Conservation (phyloP, 1,139 yeast genomes). For the Sugiyamaella grinbergsii region DNA sequence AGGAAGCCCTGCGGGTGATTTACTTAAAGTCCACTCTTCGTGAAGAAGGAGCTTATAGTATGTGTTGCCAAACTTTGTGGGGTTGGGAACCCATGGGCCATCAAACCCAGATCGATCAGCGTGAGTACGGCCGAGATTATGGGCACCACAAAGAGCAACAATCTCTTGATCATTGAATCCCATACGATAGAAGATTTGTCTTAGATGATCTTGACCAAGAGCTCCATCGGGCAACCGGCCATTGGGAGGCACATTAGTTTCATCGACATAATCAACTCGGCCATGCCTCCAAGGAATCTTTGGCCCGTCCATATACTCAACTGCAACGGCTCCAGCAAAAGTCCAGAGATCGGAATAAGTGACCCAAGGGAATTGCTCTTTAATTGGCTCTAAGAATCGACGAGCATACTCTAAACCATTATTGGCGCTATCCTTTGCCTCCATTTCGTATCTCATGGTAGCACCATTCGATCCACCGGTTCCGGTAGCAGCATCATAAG, state of each 20-base stretch:
- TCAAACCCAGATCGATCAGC: constrained; percentile 65
- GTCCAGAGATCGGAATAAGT: constrained; percentile 70
- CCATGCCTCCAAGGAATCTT: constrained; percentile 61
- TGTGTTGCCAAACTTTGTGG: constrained; percentile 63
- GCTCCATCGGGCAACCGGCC: constrained; percentile 65
- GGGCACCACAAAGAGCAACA: constrained; percentile 66
- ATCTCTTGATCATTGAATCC: constrained; percentile 67
- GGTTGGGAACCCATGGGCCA: constrained; percentile 95
- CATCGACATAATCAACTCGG: constrained; percentile 58
- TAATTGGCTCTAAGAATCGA: constrained; percentile 57
- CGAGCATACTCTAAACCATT: constrained; percentile 62
- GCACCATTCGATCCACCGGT: constrained; percentile 73
- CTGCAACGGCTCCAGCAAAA: constrained; percentile 61
- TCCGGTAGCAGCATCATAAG: constrained; percentile 55
- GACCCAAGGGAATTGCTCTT: constrained; percentile 58
- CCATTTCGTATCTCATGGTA: constrained; percentile 56
- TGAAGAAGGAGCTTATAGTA: constrained; percentile 66
- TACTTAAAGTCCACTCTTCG: constrained; percentile 75
- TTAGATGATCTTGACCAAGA: constrained; percentile 55
- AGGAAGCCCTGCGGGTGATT: constrained; percentile 54
- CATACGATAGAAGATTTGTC: constrained; percentile 58
- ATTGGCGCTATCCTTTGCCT: constrained; percentile 57
- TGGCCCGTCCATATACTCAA: constrained; percentile 66
- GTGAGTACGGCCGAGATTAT: constrained; percentile 67
- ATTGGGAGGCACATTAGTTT: constrained; percentile 57